Base-by-base conservation (phyloP, 2,329 filamentous ascomycete genomes). In the Clonostachys chloroleuca region DNA sequence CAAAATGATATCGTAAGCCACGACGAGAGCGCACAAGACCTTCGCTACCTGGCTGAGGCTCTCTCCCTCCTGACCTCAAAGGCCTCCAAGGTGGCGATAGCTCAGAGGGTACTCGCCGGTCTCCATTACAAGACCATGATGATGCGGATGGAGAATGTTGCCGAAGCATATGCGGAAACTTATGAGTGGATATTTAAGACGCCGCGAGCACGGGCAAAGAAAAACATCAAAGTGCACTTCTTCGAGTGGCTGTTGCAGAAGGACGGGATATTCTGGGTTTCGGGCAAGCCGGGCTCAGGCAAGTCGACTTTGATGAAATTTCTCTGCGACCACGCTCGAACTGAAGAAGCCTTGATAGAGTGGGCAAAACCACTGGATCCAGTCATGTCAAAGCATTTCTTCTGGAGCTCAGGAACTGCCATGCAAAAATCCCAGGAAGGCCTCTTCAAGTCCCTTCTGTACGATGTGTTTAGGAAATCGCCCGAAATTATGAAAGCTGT, bases 271-370 rank as follows among this genome's bases (percentile, higher is more conserved):
- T 69, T 59, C 49, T 64, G 64, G 56, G 59, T 72, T 10, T 56
- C 55, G 8, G 70, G 71, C 3, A 71, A 72, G 41, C 56, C 67
- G 1, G 68, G 69, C 7, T 63, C 64, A 1, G 70, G 69, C 0
- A 73, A 73, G 46, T 72, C 68, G 1, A 72, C 68, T 0, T 48
- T 72, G 12, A 67, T 72, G 63, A 69, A 68, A 39, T 65, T 59
- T 40, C 45, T 71, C 8, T 49, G 35, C 24, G 44, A 54, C 3
- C 34, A 62, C 43, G 2, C 24, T 0, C 24, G 35, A 0, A 66
- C 62, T 0, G 16, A 17, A 1, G 5, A 51, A 1, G 34, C 42
- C 4, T 49, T 69, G 1, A 8, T 47, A 12, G 3, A 24, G 1
- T 73, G 69, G 68, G 57, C 63, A 1, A 49, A 44, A 0, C 14